Percentiles rank a stretch among this genome's conserved stretches.
These are phyloP conservation scores for Plasmopara halstedii DNA, from an alignment of 352 stramenopile species.

Conservation along the genomic window DNA sequence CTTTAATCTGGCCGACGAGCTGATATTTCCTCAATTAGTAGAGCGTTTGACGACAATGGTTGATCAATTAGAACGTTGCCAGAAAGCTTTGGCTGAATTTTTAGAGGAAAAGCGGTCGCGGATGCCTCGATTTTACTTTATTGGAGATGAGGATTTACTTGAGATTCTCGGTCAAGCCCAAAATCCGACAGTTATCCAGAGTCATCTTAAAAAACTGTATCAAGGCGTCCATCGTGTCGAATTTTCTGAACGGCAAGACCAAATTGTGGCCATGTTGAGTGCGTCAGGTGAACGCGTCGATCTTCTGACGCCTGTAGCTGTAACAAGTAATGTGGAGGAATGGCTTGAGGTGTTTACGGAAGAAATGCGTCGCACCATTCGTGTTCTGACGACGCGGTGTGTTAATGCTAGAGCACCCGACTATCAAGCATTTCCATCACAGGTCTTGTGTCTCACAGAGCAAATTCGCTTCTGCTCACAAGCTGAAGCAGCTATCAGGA, in stretches of 20 bases:
- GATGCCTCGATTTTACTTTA: conserved; percentile 97
- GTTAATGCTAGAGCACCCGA: conserved; percentile 69
- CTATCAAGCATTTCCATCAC: conserved; percentile 85
- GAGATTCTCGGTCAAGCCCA: conserved; percentile 93
- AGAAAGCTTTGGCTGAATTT: conserved; percentile 92
- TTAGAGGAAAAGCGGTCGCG: conserved; percentile 89
- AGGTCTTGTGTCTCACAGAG: conserved; percentile 89
- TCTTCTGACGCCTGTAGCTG: conserved; percentile 70
- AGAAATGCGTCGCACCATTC: conserved; percentile 88
- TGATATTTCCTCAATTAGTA: conserved; percentile 83
- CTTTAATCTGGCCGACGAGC: conserved; percentile 89
- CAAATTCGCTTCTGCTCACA: conserved; percentile 89
- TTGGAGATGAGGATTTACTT: conserved; percentile 93
- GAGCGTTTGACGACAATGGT: conserved; percentile 81
- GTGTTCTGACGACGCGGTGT: conserved; percentile 66
- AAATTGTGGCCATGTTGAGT: conserved; percentile 88
- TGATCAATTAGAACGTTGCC: conserved; percentile 91
- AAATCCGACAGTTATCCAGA: conserved; percentile 91
- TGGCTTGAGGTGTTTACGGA: conserved; percentile 89
- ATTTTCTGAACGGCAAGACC: conserved; percentile 74
- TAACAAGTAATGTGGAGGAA: conserved; percentile 90
- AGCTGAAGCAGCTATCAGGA: conserved; percentile 80
- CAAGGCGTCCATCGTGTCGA: conserved; percentile 90
- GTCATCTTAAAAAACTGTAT: conserved; percentile 95
- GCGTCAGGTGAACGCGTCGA: conserved; percentile 72